Base-by-base conservation (phyloP, 1,284 basidiomycete genomes). In the Gymnopus androsaceus region DNA sequence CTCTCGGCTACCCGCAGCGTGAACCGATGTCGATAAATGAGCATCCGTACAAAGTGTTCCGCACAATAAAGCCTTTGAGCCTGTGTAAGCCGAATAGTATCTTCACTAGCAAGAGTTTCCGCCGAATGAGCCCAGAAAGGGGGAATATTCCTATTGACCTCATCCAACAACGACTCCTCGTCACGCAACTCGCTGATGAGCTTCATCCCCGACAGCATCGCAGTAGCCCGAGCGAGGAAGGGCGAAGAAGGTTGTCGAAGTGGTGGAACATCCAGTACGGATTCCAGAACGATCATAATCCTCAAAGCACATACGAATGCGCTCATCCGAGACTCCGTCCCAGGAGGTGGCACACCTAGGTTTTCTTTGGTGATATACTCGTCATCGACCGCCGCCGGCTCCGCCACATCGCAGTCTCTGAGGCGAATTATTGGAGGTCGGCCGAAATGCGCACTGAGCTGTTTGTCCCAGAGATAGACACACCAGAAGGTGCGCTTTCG, bases 401-500 rank as follows among this genome's bases (percentile, higher is more conserved):
- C 92, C 5, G 83, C 81, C 12, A 94, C 87, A 67, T 95, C 93
- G 71, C 91, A 94, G 68, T 95, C 93, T 56, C 90, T 80, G 58
- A 94, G 70, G 45, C 92, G 82, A 61, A 95, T 80, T 76, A 94
- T 83, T 1, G 92, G 85, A 19, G 93, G 93, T 21, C 92, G 78
- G 15, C 93, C 93, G 68, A 95, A 94, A 63, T 94, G 87, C 30
- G 92, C 90, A 34, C 80, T 73, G 9, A 90, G 81, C 66, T 94
- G 92, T 72, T 95, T 95, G 71, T 95, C 93, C 93, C 93, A 95
- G 41, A 92, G 80, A 71, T 95, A 95, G 23, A 95, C 91, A 59
- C 90, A 92, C 92, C 92, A 95, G 71, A 95, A 95, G 0, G 93
- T 95, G 60, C 93, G 84, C 71, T 94, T 94, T 55, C 93, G 82